phyloP scores from a whole-genome alignment of 1,139 yeast species.

The Geotrichum fermentans region DNA sequence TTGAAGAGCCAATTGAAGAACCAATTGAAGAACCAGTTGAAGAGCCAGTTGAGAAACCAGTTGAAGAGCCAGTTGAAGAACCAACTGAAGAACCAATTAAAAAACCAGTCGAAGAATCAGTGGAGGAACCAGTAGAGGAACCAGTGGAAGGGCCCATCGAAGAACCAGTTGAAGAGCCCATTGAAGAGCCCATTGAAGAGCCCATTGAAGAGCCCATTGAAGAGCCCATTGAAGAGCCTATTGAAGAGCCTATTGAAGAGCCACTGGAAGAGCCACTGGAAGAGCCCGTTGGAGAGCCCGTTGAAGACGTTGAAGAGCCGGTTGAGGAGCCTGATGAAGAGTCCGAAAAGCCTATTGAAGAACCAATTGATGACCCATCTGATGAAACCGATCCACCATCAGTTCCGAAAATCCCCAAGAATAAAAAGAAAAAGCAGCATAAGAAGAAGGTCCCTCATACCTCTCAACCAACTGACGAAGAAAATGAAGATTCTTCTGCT shows the following conservation, averaged over 20 bases:
- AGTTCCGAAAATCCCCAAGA: background rate
- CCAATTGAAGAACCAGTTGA: background rate
- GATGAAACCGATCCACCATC: background rate
- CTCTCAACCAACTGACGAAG: no score
- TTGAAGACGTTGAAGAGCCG: conserved; percentile 5
- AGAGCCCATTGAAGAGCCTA: conserved; percentile 4
- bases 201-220: conserved; percentile 1
- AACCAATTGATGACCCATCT: background rate
- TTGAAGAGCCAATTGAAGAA: conserved; percentile 1
- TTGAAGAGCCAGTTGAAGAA: conserved; percentile 2
- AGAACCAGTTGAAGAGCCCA: conserved; percentile 4
- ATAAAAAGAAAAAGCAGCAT: background rate
- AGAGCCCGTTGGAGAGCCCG: conserved; percentile 6
- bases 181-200: conserved; percentile 6
- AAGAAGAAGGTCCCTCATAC: background rate
- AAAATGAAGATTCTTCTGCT: no score
- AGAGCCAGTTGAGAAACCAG: conserved; percentile 1
- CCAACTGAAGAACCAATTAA: conserved; percentile 3
- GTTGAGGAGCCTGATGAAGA: conserved; percentile 4
- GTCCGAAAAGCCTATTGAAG: conserved; percentile 4
- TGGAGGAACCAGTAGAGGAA: conserved; percentile 5
- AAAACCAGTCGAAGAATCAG: background rate
- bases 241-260: conserved; percentile 6
- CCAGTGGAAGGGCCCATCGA: conserved; percentile 4
- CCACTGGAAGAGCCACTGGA: background rate